phyloP scores from a whole-genome alignment of 768 basidiomycete species.

The Lactarius psammicola region DNA sequence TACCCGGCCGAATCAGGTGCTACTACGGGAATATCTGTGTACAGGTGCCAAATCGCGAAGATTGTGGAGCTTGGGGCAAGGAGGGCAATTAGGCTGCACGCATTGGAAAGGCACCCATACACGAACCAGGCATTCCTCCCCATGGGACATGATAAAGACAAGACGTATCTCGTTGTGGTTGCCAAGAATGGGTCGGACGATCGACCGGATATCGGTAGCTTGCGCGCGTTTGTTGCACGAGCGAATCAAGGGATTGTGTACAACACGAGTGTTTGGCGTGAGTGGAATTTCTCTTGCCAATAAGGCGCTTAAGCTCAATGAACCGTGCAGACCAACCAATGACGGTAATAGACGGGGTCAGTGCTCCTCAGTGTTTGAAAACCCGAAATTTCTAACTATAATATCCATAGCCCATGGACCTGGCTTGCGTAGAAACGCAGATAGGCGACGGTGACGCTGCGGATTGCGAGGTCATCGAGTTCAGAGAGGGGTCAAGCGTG shows the following conservation, averaged over 20 bases:
- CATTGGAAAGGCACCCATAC: conserved; percentile 86
- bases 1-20: conserved; percentile 62
- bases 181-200: conserved; percentile 76
- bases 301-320: neutral
- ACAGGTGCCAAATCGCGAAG: conserved; percentile 65
- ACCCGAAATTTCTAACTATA: conserved; percentile 7
- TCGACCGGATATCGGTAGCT: conserved; percentile 67
- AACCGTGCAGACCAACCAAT: conserved; percentile 79
- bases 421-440: conserved; percentile 92
- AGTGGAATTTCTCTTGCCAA: conserved; percentile 39
- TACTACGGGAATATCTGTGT: conserved; percentile 75
- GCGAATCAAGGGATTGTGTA: conserved; percentile 86
- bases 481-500: conserved; percentile 39
- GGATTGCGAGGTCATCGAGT: conserved; percentile 85
- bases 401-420: conserved; percentile 58
- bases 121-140: conserved; percentile 95
- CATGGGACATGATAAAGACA: conserved; percentile 67
- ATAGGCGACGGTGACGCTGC: conserved; percentile 71
- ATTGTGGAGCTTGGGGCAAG: conserved; percentile 45
- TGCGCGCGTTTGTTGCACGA: conserved; percentile 81
- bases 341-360: conserved; percentile 71
- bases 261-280: conserved; percentile 84
- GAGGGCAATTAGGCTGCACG: conserved; percentile 60
- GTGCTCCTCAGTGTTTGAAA: conserved; percentile 26
- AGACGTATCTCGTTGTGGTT: conserved; percentile 80